Evolutionary conservation across 768 basidiomycete genomes (phyloP), one percentile per base, ranked within the genome.

Genomic region (Phlegmacium glaucopus): DNA sequence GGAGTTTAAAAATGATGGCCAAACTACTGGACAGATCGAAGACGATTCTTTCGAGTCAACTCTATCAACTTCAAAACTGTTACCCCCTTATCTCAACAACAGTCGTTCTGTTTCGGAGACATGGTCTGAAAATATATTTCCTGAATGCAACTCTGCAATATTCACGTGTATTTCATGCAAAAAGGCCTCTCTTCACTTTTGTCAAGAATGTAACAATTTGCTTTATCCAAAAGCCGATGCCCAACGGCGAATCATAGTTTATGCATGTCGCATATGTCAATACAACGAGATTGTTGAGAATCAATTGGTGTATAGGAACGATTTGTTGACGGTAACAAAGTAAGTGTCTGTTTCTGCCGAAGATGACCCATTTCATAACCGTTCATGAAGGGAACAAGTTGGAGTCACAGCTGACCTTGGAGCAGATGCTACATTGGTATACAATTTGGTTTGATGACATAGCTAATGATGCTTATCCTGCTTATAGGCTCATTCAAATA

Each of bases 181-280:
- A n/a, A 49, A 91, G 89, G 84, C 90, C 9, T 88, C 88, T 2
- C 80, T 95, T 25, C 83, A 90, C 56, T 95, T 95, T 68, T 95
- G 93, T 60, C 85, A 83, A 32, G 93, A 95, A 75, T 95, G 93
- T 75, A 94, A 94, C 72, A 95, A 96, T 63, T 78, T 96, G 25
- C 76, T 96, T 44, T 94, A 95, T 65, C 93, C 93, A 16, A 85
- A 94, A 70, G 94, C 90, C 36, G 94, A 96, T 68, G 82, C 82
- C 47, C 77, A 85, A 51, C 84, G 93, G 39, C 79, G 87, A 39
- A 80, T 87, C 45, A 86, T 97, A 79, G 80, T 94, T 36, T 94
- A 94, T 56, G 86, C 86, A 2, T 97, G 94, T 63, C 79, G 93
- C 42, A 96, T 95, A 60, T 97, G 94, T 65, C 67, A 74, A 1